Evolutionary conservation across 176 grass and related monocot species (phyloP).

Genomic region (Aegilops speltoides): DNA sequence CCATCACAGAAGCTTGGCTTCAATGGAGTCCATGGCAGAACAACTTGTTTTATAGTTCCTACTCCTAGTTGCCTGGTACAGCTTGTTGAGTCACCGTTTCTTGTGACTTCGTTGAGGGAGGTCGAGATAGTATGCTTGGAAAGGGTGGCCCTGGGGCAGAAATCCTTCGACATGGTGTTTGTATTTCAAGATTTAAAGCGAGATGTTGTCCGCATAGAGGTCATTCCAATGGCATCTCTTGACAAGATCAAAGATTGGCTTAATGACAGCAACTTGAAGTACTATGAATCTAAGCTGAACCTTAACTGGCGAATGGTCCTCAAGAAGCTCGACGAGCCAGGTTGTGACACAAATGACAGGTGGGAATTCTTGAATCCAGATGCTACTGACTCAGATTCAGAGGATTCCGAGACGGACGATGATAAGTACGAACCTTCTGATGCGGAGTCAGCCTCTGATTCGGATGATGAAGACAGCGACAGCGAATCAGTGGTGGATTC

Average conservation of each 20-base stretch:
- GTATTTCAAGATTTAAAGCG: slow-evolving; percentile 66
- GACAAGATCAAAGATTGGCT: slow-evolving; percentile 69
- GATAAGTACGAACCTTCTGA: slow-evolving; percentile 60
- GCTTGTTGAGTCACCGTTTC: slow-evolving; percentile 72
- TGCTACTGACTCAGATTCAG: slow-evolving; percentile 58
- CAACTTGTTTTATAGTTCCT: slow-evolving; percentile 84
- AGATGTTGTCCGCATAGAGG: slow-evolving; percentile 64
- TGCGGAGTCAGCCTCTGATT: slow-evolving; percentile 39
- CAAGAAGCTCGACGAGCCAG: slow-evolving; percentile 45
- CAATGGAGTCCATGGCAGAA: slow-evolving; percentile 81
- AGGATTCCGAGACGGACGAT: slow-evolving; percentile 51
- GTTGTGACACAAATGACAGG: slow-evolving; percentile 49
- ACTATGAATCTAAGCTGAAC: slow-evolving; percentile 69
- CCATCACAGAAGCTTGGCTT: slow-evolving; percentile 81
- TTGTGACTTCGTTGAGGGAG: slow-evolving; percentile 79
- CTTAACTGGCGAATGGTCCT: slow-evolving; percentile 66
- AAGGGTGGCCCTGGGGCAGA: slow-evolving; percentile 74
- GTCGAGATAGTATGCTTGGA: slow-evolving; percentile 96
- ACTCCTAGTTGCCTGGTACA: slow-evolving; percentile 86
- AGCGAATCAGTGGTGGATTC: slow-evolving; percentile 43
- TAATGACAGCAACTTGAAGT: slow-evolving; percentile 55
- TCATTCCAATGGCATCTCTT: slow-evolving; percentile 50
- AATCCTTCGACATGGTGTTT: slow-evolving; percentile 66
- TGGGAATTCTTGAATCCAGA: slow-evolving; percentile 79
- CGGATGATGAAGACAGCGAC: slow-evolving; percentile 28